phyloP scores from a whole-genome alignment of 495 filamentous ascomycete species.

The Aspergillus carlsbadensis region DNA sequence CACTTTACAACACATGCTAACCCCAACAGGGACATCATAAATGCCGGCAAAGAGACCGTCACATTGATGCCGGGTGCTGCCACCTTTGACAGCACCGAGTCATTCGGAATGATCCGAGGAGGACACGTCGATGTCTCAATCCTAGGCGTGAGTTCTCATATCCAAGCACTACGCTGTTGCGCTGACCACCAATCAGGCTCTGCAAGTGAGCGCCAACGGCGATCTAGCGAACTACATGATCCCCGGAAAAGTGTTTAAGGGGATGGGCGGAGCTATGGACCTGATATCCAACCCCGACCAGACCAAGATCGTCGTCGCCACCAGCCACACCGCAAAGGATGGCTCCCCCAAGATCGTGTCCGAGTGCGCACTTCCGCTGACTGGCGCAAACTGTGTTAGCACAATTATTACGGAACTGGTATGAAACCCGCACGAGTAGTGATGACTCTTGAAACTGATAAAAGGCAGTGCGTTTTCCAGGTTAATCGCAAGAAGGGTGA shows the following conservation, averaged over 20 bases:
- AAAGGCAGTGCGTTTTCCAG: conserved; percentile 68
- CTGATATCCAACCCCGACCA: conserved; percentile 77
- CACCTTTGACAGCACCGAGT: conserved; percentile 83
- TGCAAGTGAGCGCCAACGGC: conserved; percentile 80
- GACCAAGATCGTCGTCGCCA: conserved; percentile 91
- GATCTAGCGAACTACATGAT: conserved; percentile 93
- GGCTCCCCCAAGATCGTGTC: conserved; percentile 84
- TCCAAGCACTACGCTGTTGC: too few relatives aligned
- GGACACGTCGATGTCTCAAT: conserved; percentile 89
- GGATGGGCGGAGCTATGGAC: conserved; percentile 96
- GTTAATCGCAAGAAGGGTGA: conserved; percentile 73
- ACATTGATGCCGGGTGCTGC: conserved; percentile 77
- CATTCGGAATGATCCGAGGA: conserved; percentile 89
- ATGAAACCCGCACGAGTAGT: conserved; percentile 22
- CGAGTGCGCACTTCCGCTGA: conserved; percentile 82
- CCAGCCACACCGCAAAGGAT: conserved; percentile 89
- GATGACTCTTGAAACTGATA: background rate
- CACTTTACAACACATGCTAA: background rate
- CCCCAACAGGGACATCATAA: conserved; percentile 83
- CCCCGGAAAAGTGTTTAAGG: conserved; percentile 86
- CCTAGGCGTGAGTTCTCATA: conserved; percentile 57
- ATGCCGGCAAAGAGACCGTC: conserved; percentile 92
- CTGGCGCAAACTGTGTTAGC: conserved; percentile 79
- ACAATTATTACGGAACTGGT: conserved; percentile 91
- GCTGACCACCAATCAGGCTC: conserved; percentile 48